phyloP scores from a whole-genome alignment of 108 stramenopile species.

The Discostella pseudostelligera region DNA sequence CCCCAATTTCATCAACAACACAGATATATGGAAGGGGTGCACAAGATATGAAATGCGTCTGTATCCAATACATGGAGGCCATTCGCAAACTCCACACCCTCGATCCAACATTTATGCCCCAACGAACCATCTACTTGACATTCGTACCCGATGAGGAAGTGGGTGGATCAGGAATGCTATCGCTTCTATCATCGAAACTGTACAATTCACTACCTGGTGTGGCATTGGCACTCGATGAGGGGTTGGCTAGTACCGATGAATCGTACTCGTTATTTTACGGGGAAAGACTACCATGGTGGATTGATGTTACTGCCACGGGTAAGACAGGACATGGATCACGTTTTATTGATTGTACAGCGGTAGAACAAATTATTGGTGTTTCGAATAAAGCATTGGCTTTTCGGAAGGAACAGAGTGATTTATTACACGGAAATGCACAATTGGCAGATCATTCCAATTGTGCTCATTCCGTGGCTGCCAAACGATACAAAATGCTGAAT shows the following conservation, averaged over 20 bases:
- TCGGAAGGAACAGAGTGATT: slow-evolving; percentile 82
- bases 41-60: slow-evolving; percentile 98
- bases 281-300: slow-evolving; percentile 90
- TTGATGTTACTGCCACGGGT: slow-evolving; percentile 85
- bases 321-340: slow-evolving; percentile 94
- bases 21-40: slow-evolving; percentile 89
- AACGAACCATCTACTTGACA: slow-evolving; percentile 63
- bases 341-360: slow-evolving; percentile 93
- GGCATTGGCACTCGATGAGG: slow-evolving; percentile 89
- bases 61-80: slow-evolving; percentile 92
- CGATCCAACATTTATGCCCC: slow-evolving; percentile 49
- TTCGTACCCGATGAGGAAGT: slow-evolving; percentile 55
- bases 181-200: slow-evolving; percentile 49
- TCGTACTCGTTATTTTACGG: slow-evolving; percentile 95
- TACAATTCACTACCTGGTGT: slow-evolving; percentile 60
- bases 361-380: slow-evolving; percentile 87
- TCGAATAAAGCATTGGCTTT: slow-evolving; percentile 84
- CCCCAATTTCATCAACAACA: not conserved
- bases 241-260: slow-evolving; percentile 73
- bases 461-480: slow-evolving; percentile 70
- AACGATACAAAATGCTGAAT: slow-evolving; percentile 25
- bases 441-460: slow-evolving; percentile 64
- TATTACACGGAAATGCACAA: slow-evolving; percentile 50
- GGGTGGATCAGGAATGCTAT: slow-evolving; percentile 75
- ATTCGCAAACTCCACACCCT: slow-evolving; percentile 44